Evolutionary conservation across 176 grass and related monocot species (phyloP), one percentile per base, ranked within the genome.

Genomic region (Cenchrus americanus): DNA sequence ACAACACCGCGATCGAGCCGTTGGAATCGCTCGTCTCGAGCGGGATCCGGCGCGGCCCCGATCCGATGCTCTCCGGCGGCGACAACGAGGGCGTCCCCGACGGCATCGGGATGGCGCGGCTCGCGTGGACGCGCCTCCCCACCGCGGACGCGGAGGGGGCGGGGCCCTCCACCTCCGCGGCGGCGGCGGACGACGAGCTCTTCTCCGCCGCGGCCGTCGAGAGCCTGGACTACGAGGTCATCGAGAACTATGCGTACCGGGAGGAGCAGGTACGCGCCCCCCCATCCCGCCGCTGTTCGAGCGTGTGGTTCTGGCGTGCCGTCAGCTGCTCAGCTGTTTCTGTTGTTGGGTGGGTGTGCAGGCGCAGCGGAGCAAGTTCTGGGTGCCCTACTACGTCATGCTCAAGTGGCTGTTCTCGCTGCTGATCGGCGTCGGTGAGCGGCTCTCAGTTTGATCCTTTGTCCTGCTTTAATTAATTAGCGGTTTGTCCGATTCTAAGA

Each of bases 171-270:
- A 26, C 54, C 24, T 60, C 83, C 42, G 62, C 83, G 30, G 70
- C 37, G 3, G 12, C 69, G 1, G 46, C 44, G 57, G 74, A 23
- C 74, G 86, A 67, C 12, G 69, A 82, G 32, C 63, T 90, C 62
- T 88, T 87, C 73, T 75, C 79, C n/a, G 80, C 58, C 23, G 68
- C 63, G 7, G 76, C 73, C 44, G 87, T 91, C 48, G 96, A 98
- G 88, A 98, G 96, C 93, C 90, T 98, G 73, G 96, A 98, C 84
- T 98, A 98, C 73, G 96, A 98, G 91, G 89, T 98, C 72, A 89
- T 98, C 84, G 96, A 98, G 89, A 98, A 98, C 83, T 93, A 89
- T 82, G 96, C 96, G n/a, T 98, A 98, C 87, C 85, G 96, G 85
- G 96, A 98, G 88, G 83, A 95, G 67, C 96, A 98, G 93, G 96